Percentiles rank a stretch among this genome's conserved stretches.
Conservation (phyloP, 495 filamentous ascomycete species). For the Tuber borchii region DNA sequence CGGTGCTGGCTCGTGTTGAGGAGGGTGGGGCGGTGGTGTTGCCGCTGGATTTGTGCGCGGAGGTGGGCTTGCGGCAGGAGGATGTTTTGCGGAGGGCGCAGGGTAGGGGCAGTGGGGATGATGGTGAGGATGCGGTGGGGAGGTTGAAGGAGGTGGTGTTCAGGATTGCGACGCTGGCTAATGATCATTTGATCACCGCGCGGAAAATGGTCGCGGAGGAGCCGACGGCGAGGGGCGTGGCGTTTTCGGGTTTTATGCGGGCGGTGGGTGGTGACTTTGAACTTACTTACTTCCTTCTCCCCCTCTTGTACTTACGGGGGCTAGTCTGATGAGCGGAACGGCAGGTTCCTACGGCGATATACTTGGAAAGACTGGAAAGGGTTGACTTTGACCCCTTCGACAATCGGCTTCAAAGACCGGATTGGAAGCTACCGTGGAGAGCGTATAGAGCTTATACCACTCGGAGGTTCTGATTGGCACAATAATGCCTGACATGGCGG, state of each 20-base stretch:
- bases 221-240: slow-evolving; percentile 62
- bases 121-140: slow-evolving; percentile 47
- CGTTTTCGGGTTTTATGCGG: slow-evolving; percentile 48
- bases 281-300: background rate
- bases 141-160: slow-evolving; percentile 58
- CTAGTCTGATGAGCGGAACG: slow-evolving; percentile 17
- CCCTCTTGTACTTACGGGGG: background rate
- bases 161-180: slow-evolving; percentile 80
- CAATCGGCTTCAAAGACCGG: slow-evolving; percentile 57
- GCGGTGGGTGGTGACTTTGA: slow-evolving; percentile 17
- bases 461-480: slow-evolving; percentile 50
- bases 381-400: slow-evolving; percentile 76
- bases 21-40: slow-evolving; percentile 61
- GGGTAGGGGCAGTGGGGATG: slow-evolving; percentile 70
- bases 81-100: slow-evolving; percentile 76
- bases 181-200: slow-evolving; percentile 90
- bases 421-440: slow-evolving; percentile 85
- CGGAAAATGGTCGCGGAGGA: slow-evolving; percentile 81
- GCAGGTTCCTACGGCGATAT: slow-evolving; percentile 63
- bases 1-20: slow-evolving; percentile 72
- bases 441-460: slow-evolving; percentile 64
- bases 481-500: background rate
- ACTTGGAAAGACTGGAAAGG: slow-evolving; percentile 68
- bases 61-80: slow-evolving; percentile 71
- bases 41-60: slow-evolving; percentile 84